Evolutionary conservation across 2,329 filamentous ascomycete species (phyloP), one percentile per base, ranked within the genome.

Genomic region (Nannizziopsis barbatae): DNA sequence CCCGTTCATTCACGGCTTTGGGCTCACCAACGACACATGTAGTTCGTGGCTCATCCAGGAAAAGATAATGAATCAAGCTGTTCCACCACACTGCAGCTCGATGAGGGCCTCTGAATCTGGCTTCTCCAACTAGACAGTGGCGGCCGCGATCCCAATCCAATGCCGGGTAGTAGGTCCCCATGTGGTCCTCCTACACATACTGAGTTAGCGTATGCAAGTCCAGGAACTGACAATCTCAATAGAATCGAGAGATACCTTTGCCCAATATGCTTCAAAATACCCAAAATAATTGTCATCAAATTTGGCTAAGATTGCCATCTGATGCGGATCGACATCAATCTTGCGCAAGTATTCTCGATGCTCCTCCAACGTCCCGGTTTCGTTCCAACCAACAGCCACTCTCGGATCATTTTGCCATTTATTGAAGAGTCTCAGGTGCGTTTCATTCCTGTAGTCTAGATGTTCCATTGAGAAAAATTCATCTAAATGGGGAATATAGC

Each of bases 381-480:
- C 80, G 59, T 86, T 84, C 84, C 85, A 89, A 4, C 83, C 84
- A 59, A 82, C 77, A 3, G 83, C 83, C 22, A 90, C 85, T 45
- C 84, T 82, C 45, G 84, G 84, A 61, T 88, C 84, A 60, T 90
- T 90, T 66, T 88, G 84, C 84, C 85, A 90, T 50, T 73, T 74
- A 65, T 88, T 80, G 71, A 90, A 89, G 2, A 86, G 71, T n/a
- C 70, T 66, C 45, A 88, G 66, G 64, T 90, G 83, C 57, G 76
- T 72, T 1, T 69, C 60, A 58, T 85, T 70, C 32, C 72, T 59
- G 64, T 77, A 84, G 63, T 89, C 81, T 1, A 89, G 73, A 12
- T 78, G 79, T 12, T 83, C 72, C 71, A 89, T 83, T 52, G 81
- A 84, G 63, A 88, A 88, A 55, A 78, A 83, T 70, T 89, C 81